phyloP scores from a whole-genome alignment of 2,329 filamentous ascomycete genomes.

The Alternaria metachromatica region DNA sequence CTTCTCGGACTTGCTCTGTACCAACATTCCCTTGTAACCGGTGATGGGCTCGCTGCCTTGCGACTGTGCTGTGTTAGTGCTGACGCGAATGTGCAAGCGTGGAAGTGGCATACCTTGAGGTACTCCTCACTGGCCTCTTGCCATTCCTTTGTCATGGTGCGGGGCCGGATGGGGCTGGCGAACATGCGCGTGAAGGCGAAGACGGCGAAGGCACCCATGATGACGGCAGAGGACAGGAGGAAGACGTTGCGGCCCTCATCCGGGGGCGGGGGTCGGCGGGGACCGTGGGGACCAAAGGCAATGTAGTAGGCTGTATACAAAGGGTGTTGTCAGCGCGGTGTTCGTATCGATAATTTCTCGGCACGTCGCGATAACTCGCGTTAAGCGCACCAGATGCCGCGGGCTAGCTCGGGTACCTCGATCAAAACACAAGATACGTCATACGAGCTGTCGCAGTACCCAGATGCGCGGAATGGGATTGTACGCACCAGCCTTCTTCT shows the following conservation, averaged over 20 bases:
- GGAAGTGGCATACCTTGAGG: conserved; percentile 73
- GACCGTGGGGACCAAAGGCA: conserved; percentile 95
- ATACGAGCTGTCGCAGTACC: conserved; percentile 25
- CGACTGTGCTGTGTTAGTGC: conserved; percentile 34
- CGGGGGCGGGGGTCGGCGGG: conserved; percentile 80
- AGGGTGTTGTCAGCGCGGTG: conserved; percentile 27
- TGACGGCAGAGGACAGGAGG: conserved; percentile 72
- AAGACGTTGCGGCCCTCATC: conserved; percentile 84
- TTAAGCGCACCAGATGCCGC: conserved; percentile 18
- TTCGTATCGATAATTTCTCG: conserved; percentile 13
- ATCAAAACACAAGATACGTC: conserved; percentile 38
- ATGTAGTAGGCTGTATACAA: conserved; percentile 92
- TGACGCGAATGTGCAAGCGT: conserved; percentile 1
- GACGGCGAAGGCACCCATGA: conserved; percentile 70
- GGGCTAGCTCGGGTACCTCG: conserved; percentile 27
- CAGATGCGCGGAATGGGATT: conserved; percentile 17
- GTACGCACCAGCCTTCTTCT: conserved; percentile 98
- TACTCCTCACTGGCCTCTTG: conserved; percentile 95
- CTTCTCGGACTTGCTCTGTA: conserved; percentile 48
- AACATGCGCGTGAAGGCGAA: conserved; percentile 76
- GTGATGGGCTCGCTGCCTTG: conserved; percentile 50
- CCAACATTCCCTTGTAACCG: conserved; percentile 49
- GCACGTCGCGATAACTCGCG: conserved; percentile 19
- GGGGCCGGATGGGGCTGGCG: conserved; percentile 69
- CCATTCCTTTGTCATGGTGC: conserved; percentile 96